A percentile compares a stretch with the other conserved stretches of the same genome.
Evolutionary conservation across 116 monocot species (phyloP).

Genomic region (Trichopus zeylanicus): DNA sequence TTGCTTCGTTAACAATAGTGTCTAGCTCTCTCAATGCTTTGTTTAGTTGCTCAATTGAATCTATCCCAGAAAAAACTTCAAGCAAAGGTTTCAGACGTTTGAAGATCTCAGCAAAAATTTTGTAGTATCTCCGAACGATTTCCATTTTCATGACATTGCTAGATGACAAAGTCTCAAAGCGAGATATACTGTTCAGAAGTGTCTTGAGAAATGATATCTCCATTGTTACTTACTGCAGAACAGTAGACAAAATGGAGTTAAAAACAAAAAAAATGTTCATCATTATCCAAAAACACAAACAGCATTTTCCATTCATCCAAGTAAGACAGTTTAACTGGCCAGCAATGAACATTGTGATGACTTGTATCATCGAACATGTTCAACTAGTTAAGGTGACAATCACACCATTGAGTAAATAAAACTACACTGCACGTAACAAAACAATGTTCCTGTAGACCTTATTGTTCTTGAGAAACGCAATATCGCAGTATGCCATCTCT

Average conservation of each 20-base stretch:
- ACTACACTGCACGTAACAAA: too few species aligned
- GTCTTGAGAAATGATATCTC: slow-evolving; percentile 34
- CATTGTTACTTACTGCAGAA: slow-evolving; percentile 40
- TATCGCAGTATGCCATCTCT: too few species aligned
- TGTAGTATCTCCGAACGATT: slow-evolving; percentile 54
- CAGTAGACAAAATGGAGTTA: background rate
- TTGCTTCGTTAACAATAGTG: slow-evolving; percentile 36
- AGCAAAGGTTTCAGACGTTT: slow-evolving; percentile 42
- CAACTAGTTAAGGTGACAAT: too few species aligned
- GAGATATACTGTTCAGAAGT: slow-evolving; percentile 39
- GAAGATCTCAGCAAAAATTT: slow-evolving; percentile 50
- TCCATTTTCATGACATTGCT: slow-evolving; percentile 23
- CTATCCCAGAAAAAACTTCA: slow-evolving; percentile 30
- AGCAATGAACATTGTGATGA: too few species aligned
- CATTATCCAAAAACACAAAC: background rate
- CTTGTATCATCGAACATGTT: too few species aligned
- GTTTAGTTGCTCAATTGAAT: slow-evolving; percentile 35
- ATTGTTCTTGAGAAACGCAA: too few species aligned
- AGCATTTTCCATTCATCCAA: background rate
- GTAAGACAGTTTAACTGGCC: too few species aligned
- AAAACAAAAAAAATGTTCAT: too few species aligned
- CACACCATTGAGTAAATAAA: too few species aligned
- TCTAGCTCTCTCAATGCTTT: slow-evolving; percentile 44
- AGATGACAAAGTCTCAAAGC: slow-evolving; percentile 42
- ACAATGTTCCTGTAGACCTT: too few species aligned